Conservation (phyloP, 2,329 filamentous ascomycete species). For the Pestalotiopsis sp. region DNA sequence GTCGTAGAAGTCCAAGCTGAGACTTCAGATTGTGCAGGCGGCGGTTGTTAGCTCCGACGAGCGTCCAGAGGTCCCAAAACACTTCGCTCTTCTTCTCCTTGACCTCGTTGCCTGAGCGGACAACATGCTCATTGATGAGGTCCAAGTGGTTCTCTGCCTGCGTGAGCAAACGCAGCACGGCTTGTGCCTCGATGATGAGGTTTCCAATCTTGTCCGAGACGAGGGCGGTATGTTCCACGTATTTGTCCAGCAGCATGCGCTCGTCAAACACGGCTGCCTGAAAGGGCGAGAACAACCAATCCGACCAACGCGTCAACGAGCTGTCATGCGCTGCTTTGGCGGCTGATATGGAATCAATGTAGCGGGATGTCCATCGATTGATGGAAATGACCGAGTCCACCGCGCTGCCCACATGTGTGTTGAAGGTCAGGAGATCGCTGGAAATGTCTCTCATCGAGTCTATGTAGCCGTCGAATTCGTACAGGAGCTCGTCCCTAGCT, state of each 20-base stretch:
- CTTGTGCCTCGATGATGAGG: conserved; percentile 70
- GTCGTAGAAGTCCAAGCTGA: conserved; percentile 63
- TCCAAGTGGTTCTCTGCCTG: conserved; percentile 70
- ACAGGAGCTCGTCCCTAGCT: conserved; percentile 67
- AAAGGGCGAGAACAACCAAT: conserved; percentile 61
- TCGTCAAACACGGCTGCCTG: conserved; percentile 60
- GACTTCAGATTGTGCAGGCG: conserved; percentile 60
- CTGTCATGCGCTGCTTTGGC: conserved; percentile 30
- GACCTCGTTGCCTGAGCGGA: conserved; percentile 61
- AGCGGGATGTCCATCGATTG: conserved; percentile 72
- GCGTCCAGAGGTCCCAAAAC: conserved; percentile 70
- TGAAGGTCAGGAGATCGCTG: conserved; percentile 71
- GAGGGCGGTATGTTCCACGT: conserved; percentile 69
- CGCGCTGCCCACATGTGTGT: conserved; percentile 71
- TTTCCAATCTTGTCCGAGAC: conserved; percentile 68
- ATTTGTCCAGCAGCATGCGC: conserved; percentile 67
- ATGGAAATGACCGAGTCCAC: conserved; percentile 75
- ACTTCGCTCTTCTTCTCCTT: conserved; percentile 63
- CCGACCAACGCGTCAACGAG: conserved; percentile 37
- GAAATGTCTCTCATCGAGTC: conserved; percentile 65
- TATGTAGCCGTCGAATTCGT: conserved; percentile 77
- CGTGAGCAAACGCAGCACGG: conserved; percentile 63
- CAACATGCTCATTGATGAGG: conserved; percentile 68
- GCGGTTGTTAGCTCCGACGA: conserved; percentile 67
- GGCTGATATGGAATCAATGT: conserved; percentile 61